Evolutionary conservation across 2,329 filamentous ascomycete species (phyloP), one percentile per base, ranked within the genome.

Genomic region (Alternaria novae-zelandiae): DNA sequence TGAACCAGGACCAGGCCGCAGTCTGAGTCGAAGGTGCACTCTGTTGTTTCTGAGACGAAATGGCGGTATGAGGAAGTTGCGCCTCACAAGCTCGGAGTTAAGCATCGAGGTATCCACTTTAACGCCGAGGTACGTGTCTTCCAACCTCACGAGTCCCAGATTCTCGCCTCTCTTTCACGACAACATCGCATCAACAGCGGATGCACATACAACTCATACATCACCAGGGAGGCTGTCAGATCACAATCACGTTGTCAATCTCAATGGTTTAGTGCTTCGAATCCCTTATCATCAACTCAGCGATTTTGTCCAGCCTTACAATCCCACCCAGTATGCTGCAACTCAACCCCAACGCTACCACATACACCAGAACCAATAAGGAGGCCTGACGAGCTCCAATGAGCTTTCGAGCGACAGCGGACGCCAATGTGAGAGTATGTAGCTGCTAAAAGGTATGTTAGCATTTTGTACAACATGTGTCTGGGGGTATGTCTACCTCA

Each of bases 271-370:
- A 15, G 32, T 36, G 32, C 15, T n/a, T 36, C 32, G 32, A 36
- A 36, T 36, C 2, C 8, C 32, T 36, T 2, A 9, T 1, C 5
- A 36, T 9, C 1, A 3, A 2, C 1, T 1, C 32, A 9, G 32
- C 32, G 7, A 36, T 8, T 1, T 9, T 0, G 4, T 3, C 2
- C 13, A 2, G 3, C 32, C 32, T 36, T 36, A 8, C 32, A 36
- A 36, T 36, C 32, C 32, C 4, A n/a, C 32, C 32, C 13, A 36
- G 32, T 36, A n/a, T 36, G 32, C 32, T 36, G 32, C 7, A 36
- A 36, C 7, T 7, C 13, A 15, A 8, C 13, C 1, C 30, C 30
- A 4, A 36, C 30, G 6, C 30, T 36, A 36, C 2, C 30, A 13
- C 30, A 15, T 15, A 15, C 25, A 28, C 3, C 25, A 25, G 45